Evolutionary conservation across 768 basidiomycete genomes (phyloP), one percentile per base, ranked within the genome.

Genomic region (Saitozyma sp.): DNA sequence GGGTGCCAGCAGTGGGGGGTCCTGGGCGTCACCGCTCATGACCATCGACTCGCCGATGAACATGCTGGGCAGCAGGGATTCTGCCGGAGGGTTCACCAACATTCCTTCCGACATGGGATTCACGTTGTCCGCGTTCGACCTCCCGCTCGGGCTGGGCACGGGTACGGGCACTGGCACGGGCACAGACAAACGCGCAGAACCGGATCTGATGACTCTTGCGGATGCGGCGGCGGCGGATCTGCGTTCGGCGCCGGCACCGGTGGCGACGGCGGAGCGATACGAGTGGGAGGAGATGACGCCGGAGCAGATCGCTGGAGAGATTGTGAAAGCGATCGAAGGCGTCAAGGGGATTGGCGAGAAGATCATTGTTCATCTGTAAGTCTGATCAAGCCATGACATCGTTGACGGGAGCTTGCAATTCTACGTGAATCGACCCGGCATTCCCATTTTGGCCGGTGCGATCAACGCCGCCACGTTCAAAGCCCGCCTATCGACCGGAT

Each of bases 171-270:
- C 11, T 50, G 42, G 10, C 16, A n/a, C 40, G 9, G 51, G 20
- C 20, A 56, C 58, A 37, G 48, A 14, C 3, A 51, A 19, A 8
- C 14, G 53, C 1, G 39, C 41, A 9, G 74, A 76, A 55, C 74
- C 74, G 38, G 71, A 76, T 43, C 49, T 76, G 20, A 76, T 76
- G 74, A 76, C 74, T 9, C 63, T 76, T 5, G 74, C 74, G 16
- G 69, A 76, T 52, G 74, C 74, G 19, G 74, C 74, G 6, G 72
- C 64, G 16, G 69, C 61, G 4, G 70, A 70, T 56, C 48, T 54
- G 8, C 49, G 9, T 20, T 54, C 38, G n/a, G 45, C 29, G 8
- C 37, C 56, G 17, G 46, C 14, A 19, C 9, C 11, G 37, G 17
- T 9, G 50, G 37, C 17, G 13, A 20, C 19, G 50, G 37, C 17